Evolutionary conservation across 495 filamentous ascomycete genomes (phyloP).

Genomic region (Entonaema liquescens): DNA sequence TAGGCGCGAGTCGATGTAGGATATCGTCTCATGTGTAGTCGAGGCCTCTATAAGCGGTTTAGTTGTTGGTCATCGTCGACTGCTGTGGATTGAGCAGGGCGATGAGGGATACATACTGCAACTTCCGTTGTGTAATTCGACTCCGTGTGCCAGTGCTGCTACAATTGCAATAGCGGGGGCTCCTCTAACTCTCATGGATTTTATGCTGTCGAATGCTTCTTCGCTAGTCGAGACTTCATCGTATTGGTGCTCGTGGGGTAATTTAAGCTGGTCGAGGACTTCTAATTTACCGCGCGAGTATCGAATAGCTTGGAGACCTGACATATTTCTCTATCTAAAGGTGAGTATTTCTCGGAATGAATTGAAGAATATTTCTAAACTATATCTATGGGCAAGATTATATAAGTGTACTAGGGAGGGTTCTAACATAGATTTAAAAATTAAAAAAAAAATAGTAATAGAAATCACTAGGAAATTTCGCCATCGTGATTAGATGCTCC

Average conservation of each 20-base stretch:
- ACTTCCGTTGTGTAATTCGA: conserved; percentile 68
- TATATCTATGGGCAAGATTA: background rate
- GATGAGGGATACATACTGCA: conserved; percentile 50
- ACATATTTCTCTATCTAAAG: conserved; percentile 42
- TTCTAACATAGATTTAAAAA: no score
- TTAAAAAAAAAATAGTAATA: no score
- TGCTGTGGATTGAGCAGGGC: background rate
- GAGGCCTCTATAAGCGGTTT: conserved; percentile 35
- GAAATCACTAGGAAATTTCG: background rate
- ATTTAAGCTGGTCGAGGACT: conserved; percentile 88
- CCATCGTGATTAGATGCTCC: conserved; percentile 9
- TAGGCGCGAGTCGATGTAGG: conserved; percentile 75
- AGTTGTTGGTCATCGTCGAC: background rate
- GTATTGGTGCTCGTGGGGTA: conserved; percentile 88
- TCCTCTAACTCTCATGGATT: conserved; percentile 90
- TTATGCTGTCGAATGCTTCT: conserved; percentile 92
- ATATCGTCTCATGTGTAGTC: conserved; percentile 65
- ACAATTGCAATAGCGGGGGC: conserved; percentile 98
- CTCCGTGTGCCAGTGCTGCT: conserved; percentile 84
- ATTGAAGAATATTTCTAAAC: background rate
- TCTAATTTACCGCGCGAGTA: conserved; percentile 79
- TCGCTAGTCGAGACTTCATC: conserved; percentile 75
- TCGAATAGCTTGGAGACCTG: conserved; percentile 82
- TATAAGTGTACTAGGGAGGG: no score
- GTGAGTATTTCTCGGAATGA: background rate